Base-by-base conservation (phyloP, 331 rosid genomes). In the Cydonia oblonga region DNA sequence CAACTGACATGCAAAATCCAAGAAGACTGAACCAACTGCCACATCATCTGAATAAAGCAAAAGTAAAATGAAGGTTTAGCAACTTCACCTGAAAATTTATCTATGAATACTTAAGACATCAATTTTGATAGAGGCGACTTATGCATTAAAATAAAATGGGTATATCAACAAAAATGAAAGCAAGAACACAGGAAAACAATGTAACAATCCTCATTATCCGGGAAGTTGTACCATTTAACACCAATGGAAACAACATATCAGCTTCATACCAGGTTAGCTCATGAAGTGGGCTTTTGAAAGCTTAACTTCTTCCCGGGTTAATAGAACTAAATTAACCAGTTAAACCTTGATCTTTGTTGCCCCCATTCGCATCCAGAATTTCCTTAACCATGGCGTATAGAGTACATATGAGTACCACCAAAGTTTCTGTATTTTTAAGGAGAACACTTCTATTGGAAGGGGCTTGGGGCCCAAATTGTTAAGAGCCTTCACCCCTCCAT, bases 1-100 rank as follows among this genome's bases (percentile, higher is more conserved):
- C 97, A 93, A 85, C 87, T 90, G 74, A 81, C 66, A 70, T 93
- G 98, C 86, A 93, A 83, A 83, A 90, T 89, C 97, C 97, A 93
- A 73, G 98, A 86, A 78, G 97, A 85, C 77, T 22, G 96, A 64
- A 89, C 97, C 91, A 93, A 87, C 73, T 81, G 91, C 98, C 98
- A 93, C 80, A 89, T 80, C 93, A 86, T 81, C 98, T 93, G 80
- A 75, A 81, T 69, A 71, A 6, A 77, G 67, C 18, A 73, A 73
- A 29, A 79, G 64, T 76, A 76, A 63, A 64, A 81, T 33, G 44
- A 76, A 46, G 28, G 46, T 68, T 23, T 33, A 38, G 28, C 70
- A 13, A 56, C 54, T 6, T 81, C 19, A 62, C 23, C 15, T 71
- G n/a, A 65, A 19, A 66, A 16, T 8, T n/a, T 52, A 52, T 16